Base-by-base conservation (phyloP, 2,329 filamentous ascomycete species). In the Conoideocrella luteorostrata region DNA sequence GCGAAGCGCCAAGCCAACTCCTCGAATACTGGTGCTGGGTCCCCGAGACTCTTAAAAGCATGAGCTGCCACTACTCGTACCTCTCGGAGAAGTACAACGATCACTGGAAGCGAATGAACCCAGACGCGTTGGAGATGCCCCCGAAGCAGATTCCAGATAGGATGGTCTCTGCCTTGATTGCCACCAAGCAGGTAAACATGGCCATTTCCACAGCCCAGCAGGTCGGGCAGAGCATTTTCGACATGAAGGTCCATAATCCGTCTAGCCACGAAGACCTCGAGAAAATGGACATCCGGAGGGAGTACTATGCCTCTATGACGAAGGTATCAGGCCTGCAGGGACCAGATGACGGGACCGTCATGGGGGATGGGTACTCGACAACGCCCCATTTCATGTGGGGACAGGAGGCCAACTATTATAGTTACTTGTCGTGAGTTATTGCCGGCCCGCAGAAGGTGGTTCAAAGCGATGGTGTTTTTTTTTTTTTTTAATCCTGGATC, bases 131-230 rank as follows among this genome's bases (percentile, higher is more conserved):
- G 12, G 35, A 22, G 11, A 18, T 35, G 15, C 24, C 67, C 68
- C 1, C 53, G 61, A 3, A 60, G 65, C 59, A 63, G 21, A 69
- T 75, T 24, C 66, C 71, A 2, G 68, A 73, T 47, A 65, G 70
- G 6, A 56, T 74, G 21, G 69, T 75, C 33, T 53, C 64, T 13
- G 72, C 69, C 43, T 54, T 77, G 32, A 67, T 73, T 50, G 67
- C 65, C 35, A 70, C 71, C 17, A 75, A 73, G 55, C 67, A 72
- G 53, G 64, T 74, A 50, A 75, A 74, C 48, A 66, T 67, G 22
- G 70, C 69, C 1, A 56, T 76, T 9, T 69, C 69, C 55, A 71
- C 72, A 43, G 59, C 75, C 39, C 30, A 39, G 5, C 46, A 46
- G n/a, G 33, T 42, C 2, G 39, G 30, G 4, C 12, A 41, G 7